Percentiles rank a stretch among this genome's conserved stretches.
Conservation (phyloP, 805 yeast genomes). For the Yarrowia sp. region DNA sequence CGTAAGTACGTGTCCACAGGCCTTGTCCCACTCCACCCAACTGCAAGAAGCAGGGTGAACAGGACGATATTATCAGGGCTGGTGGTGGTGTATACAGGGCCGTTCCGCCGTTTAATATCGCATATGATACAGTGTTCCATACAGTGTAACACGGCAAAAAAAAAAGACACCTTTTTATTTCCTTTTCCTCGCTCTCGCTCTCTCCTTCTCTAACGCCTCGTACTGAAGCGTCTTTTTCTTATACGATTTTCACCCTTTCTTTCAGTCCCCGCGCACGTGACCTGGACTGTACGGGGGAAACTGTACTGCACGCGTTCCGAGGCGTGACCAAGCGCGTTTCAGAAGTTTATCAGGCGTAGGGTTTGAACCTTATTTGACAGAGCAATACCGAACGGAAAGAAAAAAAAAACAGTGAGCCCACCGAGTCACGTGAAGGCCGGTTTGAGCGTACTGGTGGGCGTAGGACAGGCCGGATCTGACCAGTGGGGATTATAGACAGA, state of each 20-base stretch:
- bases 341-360: background rate
- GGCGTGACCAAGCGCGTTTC: slow-evolving; percentile 20
- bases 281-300: background rate
- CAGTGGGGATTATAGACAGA: no score
- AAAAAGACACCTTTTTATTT: no score
- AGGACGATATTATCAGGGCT: background rate
- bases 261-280: slow-evolving; percentile 7
- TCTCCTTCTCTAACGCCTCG: no score
- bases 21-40: no score
- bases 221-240: no score
- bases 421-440: background rate
- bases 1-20: no score
- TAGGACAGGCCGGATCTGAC: no score
- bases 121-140: background rate
- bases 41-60: no score
- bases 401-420: background rate
- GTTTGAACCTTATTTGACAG: background rate
- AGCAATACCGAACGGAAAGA: background rate
- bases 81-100: background rate
- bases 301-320: background rate
- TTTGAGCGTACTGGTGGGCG: background rate
- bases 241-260: background rate
- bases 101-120: background rate
- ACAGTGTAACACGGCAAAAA: no score
- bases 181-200: background rate